Conservation (phyloP, 2,329 filamentous ascomycete species). For the Beauveria bassiana region DNA sequence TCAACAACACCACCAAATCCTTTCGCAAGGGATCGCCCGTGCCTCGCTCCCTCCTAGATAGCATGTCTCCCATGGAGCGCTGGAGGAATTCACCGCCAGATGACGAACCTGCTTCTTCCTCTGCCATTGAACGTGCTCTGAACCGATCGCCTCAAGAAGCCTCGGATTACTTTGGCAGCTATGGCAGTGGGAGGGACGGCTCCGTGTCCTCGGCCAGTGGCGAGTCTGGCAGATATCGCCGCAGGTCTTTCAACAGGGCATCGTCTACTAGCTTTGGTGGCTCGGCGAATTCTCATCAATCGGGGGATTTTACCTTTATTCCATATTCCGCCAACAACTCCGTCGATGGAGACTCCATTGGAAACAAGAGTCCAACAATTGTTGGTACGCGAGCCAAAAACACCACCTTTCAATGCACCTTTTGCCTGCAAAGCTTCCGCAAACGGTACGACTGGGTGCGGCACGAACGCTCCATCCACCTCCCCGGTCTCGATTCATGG, state of each 20-base stretch:
- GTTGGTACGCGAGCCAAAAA: conserved; percentile 4
- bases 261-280: conserved; percentile 16
- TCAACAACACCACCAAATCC: conserved; percentile 17
- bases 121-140: conserved; percentile 31
- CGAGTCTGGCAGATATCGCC: conserved; percentile 20
- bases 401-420: conserved; percentile 28
- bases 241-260: conserved; percentile 12
- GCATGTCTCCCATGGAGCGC: conserved; percentile 39
- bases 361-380: background rate
- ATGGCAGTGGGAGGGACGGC: conserved; percentile 18
- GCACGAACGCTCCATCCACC: conserved; percentile 43
- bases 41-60: conserved; percentile 25
- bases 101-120: conserved; percentile 32
- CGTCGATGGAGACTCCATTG: conserved; percentile 1
- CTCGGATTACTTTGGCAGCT: conserved; percentile 15
- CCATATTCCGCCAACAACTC: conserved; percentile 12
- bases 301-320: background rate
- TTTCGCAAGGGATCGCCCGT: conserved; percentile 36
- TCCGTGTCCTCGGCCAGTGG: conserved; percentile 24
- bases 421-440: conserved; percentile 30
- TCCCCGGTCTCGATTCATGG: conserved; percentile 35
- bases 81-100: conserved; percentile 35
- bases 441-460: conserved; percentile 36
- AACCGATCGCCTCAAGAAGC: background rate
- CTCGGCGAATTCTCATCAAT: conserved; percentile 12